These are phyloP conservation scores for Psilocybe sp. DNA, from an alignment of 768 basidiomycete species.

Conservation along the genomic window DNA sequence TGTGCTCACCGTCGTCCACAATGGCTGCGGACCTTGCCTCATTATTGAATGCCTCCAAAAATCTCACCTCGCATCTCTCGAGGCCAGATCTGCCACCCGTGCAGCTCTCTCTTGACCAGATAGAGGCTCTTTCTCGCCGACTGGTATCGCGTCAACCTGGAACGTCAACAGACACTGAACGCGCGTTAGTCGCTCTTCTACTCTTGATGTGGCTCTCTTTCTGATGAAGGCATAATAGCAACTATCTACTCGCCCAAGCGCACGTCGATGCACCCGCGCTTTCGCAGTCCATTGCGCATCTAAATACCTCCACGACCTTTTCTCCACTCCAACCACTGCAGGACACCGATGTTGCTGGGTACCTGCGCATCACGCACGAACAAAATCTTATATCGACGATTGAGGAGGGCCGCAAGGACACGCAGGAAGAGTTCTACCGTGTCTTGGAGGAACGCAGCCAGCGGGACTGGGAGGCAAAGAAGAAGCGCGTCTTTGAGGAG, in stretches of 20 bases:
- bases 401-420: conserved; percentile 83
- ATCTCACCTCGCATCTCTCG: conserved; percentile 73
- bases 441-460: conserved; percentile 72
- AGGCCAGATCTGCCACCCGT: conserved; percentile 85
- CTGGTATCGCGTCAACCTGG: conserved; percentile 73
- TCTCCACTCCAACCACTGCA: conserved; percentile 89
- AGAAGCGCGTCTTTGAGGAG: conserved; percentile 87
- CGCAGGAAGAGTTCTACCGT: conserved; percentile 81
- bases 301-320: conserved; percentile 82
- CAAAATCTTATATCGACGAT: conserved; percentile 93
- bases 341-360: conserved; percentile 93
- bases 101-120: conserved; percentile 88
- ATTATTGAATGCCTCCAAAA: conserved; percentile 67
- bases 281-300: conserved; percentile 75
- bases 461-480: conserved; percentile 87
- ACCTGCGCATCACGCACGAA: conserved; percentile 91
- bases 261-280: conserved; percentile 92
- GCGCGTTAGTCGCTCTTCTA: conserved; percentile 52
- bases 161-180: conserved; percentile 61
- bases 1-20: neutral
- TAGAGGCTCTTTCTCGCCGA: conserved; percentile 88
- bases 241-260: conserved; percentile 90
- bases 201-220: conserved; percentile 1
- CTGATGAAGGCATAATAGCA: conserved; percentile 39
- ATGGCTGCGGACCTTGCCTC: conserved; percentile 58